Evolutionary conservation across 345 rosid genomes (phyloP).

Genomic region (Physaria fendleri): DNA sequence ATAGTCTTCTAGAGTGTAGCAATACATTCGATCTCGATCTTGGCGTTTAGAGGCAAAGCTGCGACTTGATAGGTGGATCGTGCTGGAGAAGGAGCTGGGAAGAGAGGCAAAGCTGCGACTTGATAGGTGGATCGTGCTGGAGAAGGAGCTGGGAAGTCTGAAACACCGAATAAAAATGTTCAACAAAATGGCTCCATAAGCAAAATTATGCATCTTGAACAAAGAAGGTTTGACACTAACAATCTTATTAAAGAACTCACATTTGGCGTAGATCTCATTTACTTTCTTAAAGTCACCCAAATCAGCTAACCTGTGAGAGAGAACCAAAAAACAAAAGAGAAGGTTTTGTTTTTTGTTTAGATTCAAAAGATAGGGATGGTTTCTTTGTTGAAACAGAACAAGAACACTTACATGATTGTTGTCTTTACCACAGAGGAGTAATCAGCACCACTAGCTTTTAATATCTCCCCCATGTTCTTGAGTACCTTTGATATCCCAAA

Average conservation of each 20-base stretch:
- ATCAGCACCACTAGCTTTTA: constrained; percentile 38
- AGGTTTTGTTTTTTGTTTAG: neutral
- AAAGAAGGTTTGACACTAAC: no score
- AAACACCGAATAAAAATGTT: no score
- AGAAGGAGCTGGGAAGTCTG: constrained; percentile 66
- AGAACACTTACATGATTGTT: constrained; percentile 29
- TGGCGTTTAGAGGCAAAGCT: constrained; percentile 82
- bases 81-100: constrained; percentile 77
- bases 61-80: constrained; percentile 93
- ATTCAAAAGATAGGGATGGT: neutral
- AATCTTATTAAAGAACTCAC: constrained; percentile 42
- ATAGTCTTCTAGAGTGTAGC: constrained; percentile 46
- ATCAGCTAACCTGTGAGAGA: constrained; percentile 72
- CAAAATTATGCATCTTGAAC: no score
- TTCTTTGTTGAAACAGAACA: neutral
- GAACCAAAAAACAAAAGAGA: neutral
- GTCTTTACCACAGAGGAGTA: constrained; percentile 37
- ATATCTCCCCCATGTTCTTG: constrained; percentile 35
- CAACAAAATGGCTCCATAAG: no score
- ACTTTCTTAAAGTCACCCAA: constrained; percentile 89
- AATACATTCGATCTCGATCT: constrained; percentile 91
- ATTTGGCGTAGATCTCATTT: constrained; percentile 86
- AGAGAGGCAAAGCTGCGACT: constrained; percentile 91
- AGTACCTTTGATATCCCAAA: constrained; percentile 28
- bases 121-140: constrained; percentile 93